A percentile compares a stretch with the other conserved stretches of the same genome.
Evolutionary conservation across 2,329 filamentous ascomycete species (phyloP).

Genomic region (Mollisia scopiformis): DNA sequence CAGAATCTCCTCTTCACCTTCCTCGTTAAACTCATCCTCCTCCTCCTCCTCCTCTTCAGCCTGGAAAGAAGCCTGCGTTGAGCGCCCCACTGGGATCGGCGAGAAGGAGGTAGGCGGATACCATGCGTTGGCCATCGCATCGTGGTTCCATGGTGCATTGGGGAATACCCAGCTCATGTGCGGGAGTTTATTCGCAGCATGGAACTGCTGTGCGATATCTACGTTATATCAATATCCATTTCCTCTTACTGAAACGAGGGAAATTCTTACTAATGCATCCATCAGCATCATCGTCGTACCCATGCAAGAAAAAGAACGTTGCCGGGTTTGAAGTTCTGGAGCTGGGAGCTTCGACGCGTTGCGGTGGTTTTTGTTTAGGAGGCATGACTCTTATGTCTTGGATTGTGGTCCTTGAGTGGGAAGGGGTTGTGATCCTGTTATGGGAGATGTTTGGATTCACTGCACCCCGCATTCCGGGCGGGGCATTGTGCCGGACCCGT

Average conservation of each 20-base stretch:
- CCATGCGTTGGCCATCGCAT: slow-evolving; percentile 50
- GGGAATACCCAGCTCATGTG: slow-evolving; percentile 53
- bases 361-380: slow-evolving; percentile 15
- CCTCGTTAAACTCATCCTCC: slow-evolving; percentile 47
- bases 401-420: no score
- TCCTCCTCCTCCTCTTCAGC: slow-evolving; percentile 50
- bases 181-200: slow-evolving; percentile 48
- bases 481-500: not conserved
- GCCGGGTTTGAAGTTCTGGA: slow-evolving; percentile 80
- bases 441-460: not conserved
- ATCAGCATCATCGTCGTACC: slow-evolving; percentile 78
- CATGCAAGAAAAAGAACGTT: slow-evolving; percentile 93
- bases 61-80: slow-evolving; percentile 37
- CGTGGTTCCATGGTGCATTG: slow-evolving; percentile 49
- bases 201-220: slow-evolving; percentile 51
- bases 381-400: not conserved
- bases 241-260: no score
- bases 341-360: slow-evolving; percentile 12
- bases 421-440: no score
- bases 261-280: slow-evolving; percentile 70
- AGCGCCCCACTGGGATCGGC: slow-evolving; percentile 38
- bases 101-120: slow-evolving; percentile 44
- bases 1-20: slow-evolving; percentile 70
- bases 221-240: not conserved
- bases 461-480: not conserved